phyloP scores from a whole-genome alignment of 2,329 filamentous ascomycete genomes.

The Pseudogymnoascus sp. region DNA sequence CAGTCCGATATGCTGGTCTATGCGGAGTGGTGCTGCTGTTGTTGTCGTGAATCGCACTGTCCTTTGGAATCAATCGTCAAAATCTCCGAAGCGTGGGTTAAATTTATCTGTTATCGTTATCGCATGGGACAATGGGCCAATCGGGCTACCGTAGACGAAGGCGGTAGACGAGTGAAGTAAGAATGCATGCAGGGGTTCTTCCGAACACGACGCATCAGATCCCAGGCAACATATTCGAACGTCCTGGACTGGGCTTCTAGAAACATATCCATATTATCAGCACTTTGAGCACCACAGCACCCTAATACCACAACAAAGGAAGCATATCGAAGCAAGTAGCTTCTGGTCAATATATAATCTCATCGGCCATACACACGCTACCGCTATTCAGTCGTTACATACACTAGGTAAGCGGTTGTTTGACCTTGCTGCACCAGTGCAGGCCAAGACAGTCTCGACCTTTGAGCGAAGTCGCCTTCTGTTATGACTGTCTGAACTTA shows the following conservation, averaged over 20 bases:
- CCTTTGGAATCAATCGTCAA: not conserved
- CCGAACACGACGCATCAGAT: conserved; percentile 10
- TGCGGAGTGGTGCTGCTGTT: not conserved
- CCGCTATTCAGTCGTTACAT: conserved; percentile 7
- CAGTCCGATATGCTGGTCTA: not conserved
- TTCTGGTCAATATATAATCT: not conserved
- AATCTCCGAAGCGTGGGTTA: conserved; percentile 2
- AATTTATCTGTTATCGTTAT: conserved; percentile 9
- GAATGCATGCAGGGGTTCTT: conserved; percentile 8
- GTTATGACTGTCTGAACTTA: not conserved
- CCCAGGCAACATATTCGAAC: conserved; percentile 7
- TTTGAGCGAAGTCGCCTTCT: not conserved
- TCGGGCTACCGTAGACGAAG: conserved; percentile 2
- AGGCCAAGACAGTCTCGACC: conserved; percentile 1
- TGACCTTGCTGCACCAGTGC: not conserved
- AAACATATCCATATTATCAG: conserved; percentile 9
- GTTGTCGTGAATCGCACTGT: not conserved
- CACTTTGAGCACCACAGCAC: conserved; percentile 1
- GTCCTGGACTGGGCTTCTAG: conserved; percentile 1
- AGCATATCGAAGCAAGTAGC: not conserved
- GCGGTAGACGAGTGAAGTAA: conserved; percentile 7
- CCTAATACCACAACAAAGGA: conserved; percentile 2
- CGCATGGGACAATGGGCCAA: not conserved
- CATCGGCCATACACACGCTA: not conserved
- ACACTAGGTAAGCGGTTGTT: conserved; percentile 4